A percentile compares a stretch with the other conserved stretches of the same genome.
phyloP scores from a whole-genome alignment of 352 stramenopile species.

The Phytophthora ohioensis region DNA sequence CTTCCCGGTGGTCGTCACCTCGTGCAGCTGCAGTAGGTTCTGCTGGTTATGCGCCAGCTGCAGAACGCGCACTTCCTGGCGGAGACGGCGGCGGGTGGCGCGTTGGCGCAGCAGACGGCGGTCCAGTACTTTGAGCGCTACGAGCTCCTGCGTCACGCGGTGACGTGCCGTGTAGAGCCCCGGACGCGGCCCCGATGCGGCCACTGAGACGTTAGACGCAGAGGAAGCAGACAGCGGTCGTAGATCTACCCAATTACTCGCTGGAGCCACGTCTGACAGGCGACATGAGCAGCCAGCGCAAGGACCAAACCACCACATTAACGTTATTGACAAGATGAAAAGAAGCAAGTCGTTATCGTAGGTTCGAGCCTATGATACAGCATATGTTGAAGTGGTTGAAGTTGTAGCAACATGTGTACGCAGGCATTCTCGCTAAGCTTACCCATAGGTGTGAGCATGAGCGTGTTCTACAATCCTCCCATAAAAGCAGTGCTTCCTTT shows the following conservation, averaged over 20 bases:
- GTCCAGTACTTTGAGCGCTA: constrained; percentile 77
- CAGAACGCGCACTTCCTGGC: constrained; percentile 75
- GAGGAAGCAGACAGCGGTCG: constrained; percentile 45
- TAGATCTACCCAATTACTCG: constrained; percentile 62
- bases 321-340: not conserved
- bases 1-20: constrained; percentile 52
- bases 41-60: constrained; percentile 53
- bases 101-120: constrained; percentile 55
- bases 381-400: not conserved
- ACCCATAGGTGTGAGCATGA: too few relatives aligned
- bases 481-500: too few relatives aligned
- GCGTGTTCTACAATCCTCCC: too few relatives aligned
- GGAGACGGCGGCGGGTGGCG: constrained; percentile 60
- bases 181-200: constrained; percentile 20
- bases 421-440: too few relatives aligned
- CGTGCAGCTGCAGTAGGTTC: constrained; percentile 76
- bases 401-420: too few relatives aligned
- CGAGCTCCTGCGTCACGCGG: constrained; percentile 66
- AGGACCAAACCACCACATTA: constrained; percentile 74
- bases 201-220: not conserved
- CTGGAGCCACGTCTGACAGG: constrained; percentile 47
- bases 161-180: constrained; percentile 75
- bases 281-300: constrained; percentile 62
- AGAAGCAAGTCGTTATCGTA: not conserved
- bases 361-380: not conserved